Percentiles rank a stretch among this genome's conserved stretches.
phyloP scores from a whole-genome alignment of 305 asterid genomes.

The Fraxinus xanthoxyloides region DNA sequence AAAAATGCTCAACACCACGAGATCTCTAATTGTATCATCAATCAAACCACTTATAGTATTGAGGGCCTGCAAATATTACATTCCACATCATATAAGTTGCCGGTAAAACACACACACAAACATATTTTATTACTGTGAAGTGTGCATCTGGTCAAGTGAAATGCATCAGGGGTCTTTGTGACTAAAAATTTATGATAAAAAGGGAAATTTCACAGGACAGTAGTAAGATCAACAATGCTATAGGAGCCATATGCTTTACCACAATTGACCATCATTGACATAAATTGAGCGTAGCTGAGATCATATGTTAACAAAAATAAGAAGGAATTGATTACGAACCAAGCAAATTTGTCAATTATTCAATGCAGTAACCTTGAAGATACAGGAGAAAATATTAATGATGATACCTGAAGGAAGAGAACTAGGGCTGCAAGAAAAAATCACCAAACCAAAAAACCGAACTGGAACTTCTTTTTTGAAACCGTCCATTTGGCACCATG shows the following conservation, averaged over 20 bases:
- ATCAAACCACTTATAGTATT: constrained; percentile 67
- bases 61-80: constrained; percentile 60
- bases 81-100: constrained; percentile 12
- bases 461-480: not conserved
- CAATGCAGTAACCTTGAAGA: not conserved
- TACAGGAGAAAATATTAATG: not conserved
- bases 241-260: not conserved
- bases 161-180: not conserved
- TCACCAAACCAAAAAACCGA: not conserved
- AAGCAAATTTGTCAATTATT: not conserved
- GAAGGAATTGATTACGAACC: not conserved
- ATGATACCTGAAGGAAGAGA: constrained; percentile 1
- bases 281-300: not conserved
- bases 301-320: constrained; percentile 13
- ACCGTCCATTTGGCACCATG: not conserved
- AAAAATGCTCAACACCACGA: constrained; percentile 74
- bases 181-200: not conserved
- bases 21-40: constrained; percentile 78
- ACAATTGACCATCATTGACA: constrained; percentile 1
- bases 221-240: not conserved
- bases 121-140: not conserved
- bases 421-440: not conserved
- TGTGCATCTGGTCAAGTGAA: not conserved
- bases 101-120: not conserved
- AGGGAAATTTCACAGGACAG: constrained; percentile 6